phyloP scores from a whole-genome alignment of 2,329 filamentous ascomycete species.

The Trichoderma guizhouense region DNA sequence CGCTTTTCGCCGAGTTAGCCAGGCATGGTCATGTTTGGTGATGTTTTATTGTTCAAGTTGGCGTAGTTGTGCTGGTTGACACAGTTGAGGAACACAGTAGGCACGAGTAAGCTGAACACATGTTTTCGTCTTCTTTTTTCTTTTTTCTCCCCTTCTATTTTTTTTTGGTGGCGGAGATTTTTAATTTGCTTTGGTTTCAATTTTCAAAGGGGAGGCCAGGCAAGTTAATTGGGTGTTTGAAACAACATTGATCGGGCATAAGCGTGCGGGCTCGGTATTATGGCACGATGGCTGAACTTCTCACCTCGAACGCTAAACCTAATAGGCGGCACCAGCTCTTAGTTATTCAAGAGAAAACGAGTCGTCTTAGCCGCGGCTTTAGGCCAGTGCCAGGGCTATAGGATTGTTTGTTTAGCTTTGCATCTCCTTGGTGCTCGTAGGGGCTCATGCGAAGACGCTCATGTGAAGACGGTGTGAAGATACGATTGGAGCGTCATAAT shows the following conservation, averaged over 20 bases:
- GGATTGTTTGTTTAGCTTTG: neutral
- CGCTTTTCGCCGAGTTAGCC: neutral
- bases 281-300: neutral
- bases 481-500: neutral
- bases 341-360: neutral
- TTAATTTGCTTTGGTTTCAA: neutral
- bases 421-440: neutral
- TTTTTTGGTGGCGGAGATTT: neutral
- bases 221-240: neutral
- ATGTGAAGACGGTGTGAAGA: neutral
- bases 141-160: neutral
- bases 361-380: neutral
- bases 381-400: neutral
- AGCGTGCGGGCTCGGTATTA: conserved; percentile 15
- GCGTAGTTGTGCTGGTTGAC: neutral
- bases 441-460: neutral
- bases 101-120: neutral
- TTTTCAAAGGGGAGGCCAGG: neutral
- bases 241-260: conserved; percentile 3
- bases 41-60: neutral
- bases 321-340: neutral
- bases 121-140: neutral
- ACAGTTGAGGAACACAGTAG: neutral
- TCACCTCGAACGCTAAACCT: conserved; percentile 1
- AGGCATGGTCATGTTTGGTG: conserved; percentile 4